Evolutionary conservation across 2,329 filamentous ascomycete species (phyloP), one percentile per base, ranked within the genome.

Genomic region (Thermomyces lanuginosus): DNA sequence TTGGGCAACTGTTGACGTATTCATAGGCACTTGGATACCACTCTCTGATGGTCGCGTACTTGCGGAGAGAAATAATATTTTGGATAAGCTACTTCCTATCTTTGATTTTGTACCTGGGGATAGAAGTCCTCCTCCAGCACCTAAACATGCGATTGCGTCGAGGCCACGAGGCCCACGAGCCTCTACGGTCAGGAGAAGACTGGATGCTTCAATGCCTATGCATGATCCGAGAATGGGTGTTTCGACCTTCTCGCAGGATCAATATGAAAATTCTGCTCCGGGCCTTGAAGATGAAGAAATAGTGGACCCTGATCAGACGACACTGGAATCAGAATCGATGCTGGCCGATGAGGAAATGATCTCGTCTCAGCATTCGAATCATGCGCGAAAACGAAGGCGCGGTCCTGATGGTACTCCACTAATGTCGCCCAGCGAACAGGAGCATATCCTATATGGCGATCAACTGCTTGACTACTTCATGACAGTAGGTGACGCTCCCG

Each of bases 401-500:
- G 61, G 58, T 12, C 67, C 74, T 30, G 75, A 60, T 55, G 76
- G 58, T 60, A 72, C 49, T 44, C 69, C 42, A 10, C 43, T 46
- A 2, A 54, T 69, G 50, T 62, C 61, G 8, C 50, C 65, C 34
- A 72, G 70, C 5, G 80, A 91, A 37, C 78, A 84, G 46, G 76
- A 89, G 40, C 84, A 95, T 49, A 76, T 80, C 15, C 64, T 92
- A 13, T 98, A 92, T 54, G 81, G 83, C 9, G 89, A 98, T 38
- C 80, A 89, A 41, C 66, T 98, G 14, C 64, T 98, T 18, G 89
- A 98, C 52, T 98, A 95, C 56, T 98, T 95, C 45, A 76, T 95
- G 56, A 73, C 79, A 27, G 76, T 82, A 38, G 77, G 80, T 35
- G 76, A 84, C 51, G 74, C 77, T 32, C 69, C 73, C 11, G 72